phyloP scores from a whole-genome alignment of 2,329 filamentous ascomycete genomes.

The Botrytis byssoidea region DNA sequence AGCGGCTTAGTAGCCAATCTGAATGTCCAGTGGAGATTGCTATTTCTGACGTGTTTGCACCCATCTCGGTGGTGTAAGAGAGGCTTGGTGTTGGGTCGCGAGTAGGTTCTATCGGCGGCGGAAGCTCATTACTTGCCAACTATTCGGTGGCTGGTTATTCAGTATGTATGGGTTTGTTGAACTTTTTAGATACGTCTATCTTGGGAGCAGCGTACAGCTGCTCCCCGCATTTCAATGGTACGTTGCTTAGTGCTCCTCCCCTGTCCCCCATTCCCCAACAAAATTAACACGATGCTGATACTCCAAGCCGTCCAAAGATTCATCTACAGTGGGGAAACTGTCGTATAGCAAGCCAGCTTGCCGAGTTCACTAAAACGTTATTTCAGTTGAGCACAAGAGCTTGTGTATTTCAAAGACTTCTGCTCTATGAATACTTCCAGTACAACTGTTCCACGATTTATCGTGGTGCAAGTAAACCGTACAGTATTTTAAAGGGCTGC shows the following conservation, averaged over 20 bases:
- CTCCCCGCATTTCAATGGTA: constrained; percentile 10
- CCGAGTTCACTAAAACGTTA: background rate
- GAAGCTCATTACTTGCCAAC: constrained; percentile 6
- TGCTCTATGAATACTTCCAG: constrained; percentile 10
- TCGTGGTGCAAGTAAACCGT: constrained; percentile 1
- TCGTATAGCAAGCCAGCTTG: constrained; percentile 16
- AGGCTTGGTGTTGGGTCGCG: constrained; percentile 7
- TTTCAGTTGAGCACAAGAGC: constrained; percentile 1
- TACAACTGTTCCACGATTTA: background rate
- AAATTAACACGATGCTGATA: background rate
- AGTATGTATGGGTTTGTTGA: constrained; percentile 14
- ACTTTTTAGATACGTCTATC: constrained; percentile 10
- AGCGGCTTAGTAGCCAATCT: constrained; percentile 12
- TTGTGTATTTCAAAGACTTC: constrained; percentile 8
- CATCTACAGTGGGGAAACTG: constrained; percentile 5
- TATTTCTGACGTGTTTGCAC: constrained; percentile 7
- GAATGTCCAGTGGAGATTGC: constrained; percentile 1
- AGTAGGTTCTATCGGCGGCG: constrained; percentile 13
- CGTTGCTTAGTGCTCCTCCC: background rate
- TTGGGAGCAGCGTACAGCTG: constrained; percentile 12
- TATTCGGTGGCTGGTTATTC: constrained; percentile 6
- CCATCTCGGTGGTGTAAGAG: constrained; percentile 9
- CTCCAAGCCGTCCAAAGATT: constrained; percentile 2
- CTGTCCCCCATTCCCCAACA: background rate
- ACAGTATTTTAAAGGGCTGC: background rate